These are phyloP conservation scores for Fusarium chuoi DNA, from an alignment of 2,329 filamentous ascomycete genomes.

Conservation along the genomic window DNA sequence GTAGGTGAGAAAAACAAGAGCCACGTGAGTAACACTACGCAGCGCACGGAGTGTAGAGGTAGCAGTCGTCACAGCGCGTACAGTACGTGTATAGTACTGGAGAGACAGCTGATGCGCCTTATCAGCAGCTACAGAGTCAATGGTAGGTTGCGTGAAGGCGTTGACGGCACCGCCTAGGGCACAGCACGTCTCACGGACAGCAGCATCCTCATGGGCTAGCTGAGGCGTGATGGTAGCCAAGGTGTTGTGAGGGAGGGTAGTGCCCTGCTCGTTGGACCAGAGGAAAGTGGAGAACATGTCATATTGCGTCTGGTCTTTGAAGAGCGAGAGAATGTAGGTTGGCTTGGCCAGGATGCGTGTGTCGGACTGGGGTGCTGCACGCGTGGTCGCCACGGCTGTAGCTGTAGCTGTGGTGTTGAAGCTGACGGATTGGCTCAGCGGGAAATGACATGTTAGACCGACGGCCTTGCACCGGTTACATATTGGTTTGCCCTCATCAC, in stretches of 20 bases:
- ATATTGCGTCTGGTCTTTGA: conserved; percentile 37
- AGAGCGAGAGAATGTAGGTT: conserved; percentile 24
- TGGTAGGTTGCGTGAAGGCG: conserved; percentile 20
- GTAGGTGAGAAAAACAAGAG: conserved; percentile 37
- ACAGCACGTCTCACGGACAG: conserved; percentile 36
- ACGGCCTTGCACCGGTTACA: conserved; percentile 29
- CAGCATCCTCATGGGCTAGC: conserved; percentile 27
- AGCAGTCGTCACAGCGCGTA: conserved; percentile 14
- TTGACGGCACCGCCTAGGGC: conserved; percentile 31
- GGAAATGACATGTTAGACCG: conserved; percentile 24
- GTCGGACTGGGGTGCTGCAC: background rate
- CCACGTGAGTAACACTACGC: conserved; percentile 31
- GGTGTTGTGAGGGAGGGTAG: conserved; percentile 30
- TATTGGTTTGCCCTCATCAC: conserved; percentile 35
- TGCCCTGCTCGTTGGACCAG: conserved; percentile 29
- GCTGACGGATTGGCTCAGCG: conserved; percentile 3
- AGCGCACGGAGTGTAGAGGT: conserved; percentile 2
- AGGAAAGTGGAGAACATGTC: conserved; percentile 37
- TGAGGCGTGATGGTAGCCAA: conserved; percentile 36
- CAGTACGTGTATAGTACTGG: conserved; percentile 34
- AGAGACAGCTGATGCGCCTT: conserved; percentile 21
- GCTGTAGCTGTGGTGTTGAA: background rate
- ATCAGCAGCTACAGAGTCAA: conserved; percentile 16
- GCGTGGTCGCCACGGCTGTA: background rate
- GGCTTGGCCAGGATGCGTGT: conserved; percentile 28